Percentiles rank a stretch among this genome's conserved stretches.
phyloP scores from a whole-genome alignment of 306 rosid genomes.

The Lathyrus oleraceus region DNA sequence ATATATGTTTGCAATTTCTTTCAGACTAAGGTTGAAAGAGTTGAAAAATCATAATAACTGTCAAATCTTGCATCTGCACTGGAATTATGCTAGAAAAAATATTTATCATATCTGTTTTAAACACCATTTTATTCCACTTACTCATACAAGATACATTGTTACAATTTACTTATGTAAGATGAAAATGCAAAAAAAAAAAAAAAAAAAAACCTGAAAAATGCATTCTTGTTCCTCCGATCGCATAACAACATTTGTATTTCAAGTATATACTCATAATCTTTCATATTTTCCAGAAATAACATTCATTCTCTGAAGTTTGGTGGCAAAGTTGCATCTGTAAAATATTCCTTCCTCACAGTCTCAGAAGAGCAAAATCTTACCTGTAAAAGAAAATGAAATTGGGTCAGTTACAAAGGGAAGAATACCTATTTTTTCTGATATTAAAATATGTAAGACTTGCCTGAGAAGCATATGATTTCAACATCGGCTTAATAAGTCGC shows the following conservation, averaged over 20 bases:
- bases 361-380: slow-evolving; percentile 81
- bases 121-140: neutral
- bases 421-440: neutral
- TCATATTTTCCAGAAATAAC: neutral
- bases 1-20: neutral
- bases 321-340: slow-evolving; percentile 67
- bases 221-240: neutral
- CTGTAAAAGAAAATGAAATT: slow-evolving; percentile 50
- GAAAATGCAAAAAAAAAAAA: neutral
- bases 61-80: neutral
- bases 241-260: slow-evolving; percentile 4
- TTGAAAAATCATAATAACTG: neutral
- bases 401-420: neutral
- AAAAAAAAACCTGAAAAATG: slow-evolving; percentile 8
- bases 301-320: slow-evolving; percentile 60
- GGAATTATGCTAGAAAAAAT: neutral
- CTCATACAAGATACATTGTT: slow-evolving; percentile 27
- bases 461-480: slow-evolving; percentile 82
- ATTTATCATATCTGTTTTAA: neutral
- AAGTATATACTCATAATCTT: slow-evolving; percentile 8
- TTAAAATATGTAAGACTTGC: slow-evolving; percentile 44
- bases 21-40: too few species aligned
- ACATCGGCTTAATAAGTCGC: slow-evolving; percentile 73
- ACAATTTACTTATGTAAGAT: neutral
- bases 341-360: slow-evolving; percentile 69